Evolutionary conservation across 192 early-diverging fungal species (phyloP).

Genomic region (Dissophora ornata): DNA sequence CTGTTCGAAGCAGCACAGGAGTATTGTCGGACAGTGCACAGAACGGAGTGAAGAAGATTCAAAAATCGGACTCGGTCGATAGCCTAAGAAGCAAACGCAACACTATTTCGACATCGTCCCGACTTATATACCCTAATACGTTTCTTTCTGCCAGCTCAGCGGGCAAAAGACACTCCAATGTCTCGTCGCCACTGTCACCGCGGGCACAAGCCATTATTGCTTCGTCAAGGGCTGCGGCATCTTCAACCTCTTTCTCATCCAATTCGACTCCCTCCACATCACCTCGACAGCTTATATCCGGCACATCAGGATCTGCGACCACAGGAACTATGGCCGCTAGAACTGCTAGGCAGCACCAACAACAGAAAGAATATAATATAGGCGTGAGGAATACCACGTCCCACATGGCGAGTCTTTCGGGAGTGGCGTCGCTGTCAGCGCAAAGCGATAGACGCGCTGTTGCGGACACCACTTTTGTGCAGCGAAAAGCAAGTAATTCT

Average conservation of each 20-base stretch:
- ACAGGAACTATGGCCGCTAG: constrained; percentile 6
- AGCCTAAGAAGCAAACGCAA: constrained; percentile 37
- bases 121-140: constrained; percentile 36
- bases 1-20: background rate
- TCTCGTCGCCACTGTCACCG: constrained; percentile 32
- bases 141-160: background rate
- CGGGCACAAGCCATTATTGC: background rate
- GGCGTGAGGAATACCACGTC: constrained; percentile 32
- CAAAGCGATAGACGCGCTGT: too few species aligned
- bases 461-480: too few species aligned
- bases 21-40: constrained; percentile 13
- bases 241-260: constrained; percentile 26
- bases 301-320: background rate
- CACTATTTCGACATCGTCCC: constrained; percentile 27
- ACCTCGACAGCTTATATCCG: constrained; percentile 6
- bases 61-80: constrained; percentile 24
- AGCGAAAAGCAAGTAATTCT: background rate
- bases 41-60: constrained; percentile 20
- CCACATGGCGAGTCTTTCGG: constrained; percentile 11
- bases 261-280: constrained; percentile 44
- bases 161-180: constrained; percentile 33
- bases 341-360: constrained; percentile 11
- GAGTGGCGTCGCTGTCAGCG: background rate
- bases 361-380: constrained; percentile 37
- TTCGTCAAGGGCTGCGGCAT: constrained; percentile 11